A percentile compares a stretch with the other conserved stretches of the same genome.
Evolutionary conservation across 495 filamentous ascomycete species (phyloP).

Genomic region (Penicillium chermesinum): DNA sequence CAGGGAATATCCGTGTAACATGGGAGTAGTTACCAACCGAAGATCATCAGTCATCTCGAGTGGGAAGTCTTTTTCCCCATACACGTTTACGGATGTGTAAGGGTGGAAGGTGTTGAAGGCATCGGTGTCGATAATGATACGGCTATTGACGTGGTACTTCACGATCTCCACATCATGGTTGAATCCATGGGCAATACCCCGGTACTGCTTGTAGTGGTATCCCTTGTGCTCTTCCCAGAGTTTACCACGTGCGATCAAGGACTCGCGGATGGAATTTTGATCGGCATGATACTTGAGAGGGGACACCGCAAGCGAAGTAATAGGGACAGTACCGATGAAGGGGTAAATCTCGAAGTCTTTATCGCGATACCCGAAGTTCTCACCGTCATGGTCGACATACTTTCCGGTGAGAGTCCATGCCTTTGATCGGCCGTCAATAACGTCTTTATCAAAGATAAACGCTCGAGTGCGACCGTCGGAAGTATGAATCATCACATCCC

Average conservation of each 20-base stretch:
- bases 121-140: constrained; percentile 53
- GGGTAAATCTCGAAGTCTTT: constrained; percentile 38
- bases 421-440: constrained; percentile 8
- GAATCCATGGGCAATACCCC: constrained; percentile 41
- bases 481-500: constrained; percentile 33
- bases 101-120: constrained; percentile 36
- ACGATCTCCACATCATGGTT: constrained; percentile 20
- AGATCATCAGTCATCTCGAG: constrained; percentile 13
- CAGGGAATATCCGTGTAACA: constrained; percentile 24
- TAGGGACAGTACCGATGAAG: constrained; percentile 53
- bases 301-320: constrained; percentile 50
- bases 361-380: constrained; percentile 47
- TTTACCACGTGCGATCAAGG: constrained; percentile 43
- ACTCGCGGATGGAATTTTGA: constrained; percentile 13
- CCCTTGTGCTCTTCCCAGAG: constrained; percentile 52
- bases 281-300: constrained; percentile 54
- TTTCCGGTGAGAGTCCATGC: constrained; percentile 26
- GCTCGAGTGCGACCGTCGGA: constrained; percentile 34
- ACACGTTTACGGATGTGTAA: constrained; percentile 18
- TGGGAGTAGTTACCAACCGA: constrained; percentile 13
- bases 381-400: constrained; percentile 58
- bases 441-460: constrained; percentile 27
- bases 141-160: constrained; percentile 47
- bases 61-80: background rate
- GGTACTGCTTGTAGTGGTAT: constrained; percentile 57